A percentile compares a stretch with the other conserved stretches of the same genome.
These are phyloP conservation scores for Solanum piurae DNA, from an alignment of 257 asterid genomes.

Conservation along the genomic window DNA sequence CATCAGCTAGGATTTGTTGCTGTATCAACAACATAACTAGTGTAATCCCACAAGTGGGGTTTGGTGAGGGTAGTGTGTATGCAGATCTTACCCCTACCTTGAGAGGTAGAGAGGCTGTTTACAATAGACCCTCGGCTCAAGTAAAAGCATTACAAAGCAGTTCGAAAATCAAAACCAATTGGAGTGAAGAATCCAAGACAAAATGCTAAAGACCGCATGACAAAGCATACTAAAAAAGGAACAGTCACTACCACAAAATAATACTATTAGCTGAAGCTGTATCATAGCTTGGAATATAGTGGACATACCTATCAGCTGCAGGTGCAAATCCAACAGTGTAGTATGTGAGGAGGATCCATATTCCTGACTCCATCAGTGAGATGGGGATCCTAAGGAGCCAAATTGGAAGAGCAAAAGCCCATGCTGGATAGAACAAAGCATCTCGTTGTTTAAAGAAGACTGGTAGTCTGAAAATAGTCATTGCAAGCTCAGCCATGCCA, in stretches of 20 bases:
- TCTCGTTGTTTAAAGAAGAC: slow-evolving; percentile 66
- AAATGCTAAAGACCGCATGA: not conserved
- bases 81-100: not conserved
- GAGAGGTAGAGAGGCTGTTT: not conserved
- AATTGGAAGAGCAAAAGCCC: slow-evolving; percentile 67
- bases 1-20: not conserved
- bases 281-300: not conserved
- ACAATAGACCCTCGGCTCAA: not conserved
- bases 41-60: not conserved
- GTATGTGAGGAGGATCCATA: slow-evolving; percentile 61
- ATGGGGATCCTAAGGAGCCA: slow-evolving; percentile 62
- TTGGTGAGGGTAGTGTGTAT: not conserved
- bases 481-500: slow-evolving; percentile 66
- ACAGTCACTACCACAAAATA: not conserved
- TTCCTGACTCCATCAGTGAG: slow-evolving; percentile 48
- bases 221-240: not conserved
- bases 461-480: slow-evolving; percentile 58
- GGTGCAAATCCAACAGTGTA: slow-evolving; percentile 73
- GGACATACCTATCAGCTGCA: slow-evolving; percentile 41
- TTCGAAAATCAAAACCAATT: too few species aligned
- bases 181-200: not conserved
- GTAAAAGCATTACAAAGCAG: not conserved
- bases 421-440: slow-evolving; percentile 52
- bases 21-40: not conserved
- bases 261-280: not conserved